Base-by-base conservation (phyloP, 2,329 filamentous ascomycete genomes). In the Fusarium sarcochroum region DNA sequence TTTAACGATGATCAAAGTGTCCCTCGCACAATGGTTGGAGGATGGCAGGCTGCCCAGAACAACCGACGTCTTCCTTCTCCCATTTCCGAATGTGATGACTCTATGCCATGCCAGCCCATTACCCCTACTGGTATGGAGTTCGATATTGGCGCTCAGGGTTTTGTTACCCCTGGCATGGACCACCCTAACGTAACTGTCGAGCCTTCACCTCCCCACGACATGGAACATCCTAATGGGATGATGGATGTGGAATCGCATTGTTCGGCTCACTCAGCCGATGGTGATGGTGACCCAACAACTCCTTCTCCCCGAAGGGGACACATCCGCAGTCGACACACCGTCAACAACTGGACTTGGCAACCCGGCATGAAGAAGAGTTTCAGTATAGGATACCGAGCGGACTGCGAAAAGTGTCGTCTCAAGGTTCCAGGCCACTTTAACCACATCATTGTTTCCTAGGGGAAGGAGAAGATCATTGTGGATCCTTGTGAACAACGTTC, bases 401-500 rank as follows among this genome's bases (percentile, higher is more conserved):
- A 93, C 77, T 94, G 92, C 76, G 91, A 93, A 64, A 93, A 93
- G 78, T 94, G 92, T 79, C 86, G 86, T 44, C 84, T 87, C 76
- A 91, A 90, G 76, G 90, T 93, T 9, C 91, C 92, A 0, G 92
- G 92, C 2, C 92, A 94, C 76, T 94, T 93, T 76, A 93, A 91
- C 74, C 92, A 94, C 78, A 93, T 94, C 62, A 89, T 93, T 67
- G 85, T 89, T 73, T 88, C 87, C 47, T 89, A 88, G 83, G 67
- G 73, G 25, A 73, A 75, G 21, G 55, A 65, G 51, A 73, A 63
- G 25, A 69, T 62, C 57, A 56, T 79, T 35, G 53, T 76, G 32
- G 74, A 78, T 47, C 71, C 71, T n/a, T 35, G 52, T 20, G 38
- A 63, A 32, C 59, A 57, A 20, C 32, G 64, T 38, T 58, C 46